Base-by-base conservation (phyloP, 768 basidiomycete genomes). In the Ramaria sp. region DNA sequence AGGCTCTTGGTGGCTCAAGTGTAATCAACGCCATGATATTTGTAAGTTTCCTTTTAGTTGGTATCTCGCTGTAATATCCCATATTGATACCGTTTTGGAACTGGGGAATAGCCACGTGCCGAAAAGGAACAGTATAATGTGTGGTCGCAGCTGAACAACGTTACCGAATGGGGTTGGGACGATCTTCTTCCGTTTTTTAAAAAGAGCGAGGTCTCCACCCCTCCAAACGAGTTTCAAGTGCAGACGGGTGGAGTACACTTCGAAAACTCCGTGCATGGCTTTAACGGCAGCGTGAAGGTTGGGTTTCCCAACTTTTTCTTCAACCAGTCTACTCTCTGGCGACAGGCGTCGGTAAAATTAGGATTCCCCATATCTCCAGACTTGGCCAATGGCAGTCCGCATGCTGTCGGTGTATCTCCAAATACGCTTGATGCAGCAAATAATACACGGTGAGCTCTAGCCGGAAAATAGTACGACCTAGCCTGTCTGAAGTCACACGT, bases 141-240 rank as follows among this genome's bases (percentile, higher is more conserved):
- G 7, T 63, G 60, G 63, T 31, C 42, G 6, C 59, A 58, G 20
- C 64, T 68, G 11, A 58, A 58, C 50, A 58, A 58, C 31, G 51
- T 37, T 30, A 4, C 12, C 9, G 12, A 20, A 4, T 67, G 61
- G 68, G 51, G 59, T 9, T 69, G 65, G 64, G 62, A 68, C 30
- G 20, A 43, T 9, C 54, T 68, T 9, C 59, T 61, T 45, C 59
- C 61, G 0, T 60, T 43, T 31, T 34, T 62, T 53, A 55, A 59
- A 24, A 63, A 71, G 64, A 64, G 67, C 15, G 74, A 76, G 54
- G 71, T 63, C 24, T 75, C 67, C 58, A 70, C 71, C 1, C 62
- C 67, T 0, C 73, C 75, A 0, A 51, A 38, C 51, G 39, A 51
- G 6, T 41, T 34, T 31, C 57, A 58, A 50, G 20, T 19, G 7